Evolutionary conservation across 805 yeast species (phyloP).

Genomic region (Starmera amethionina): DNA sequence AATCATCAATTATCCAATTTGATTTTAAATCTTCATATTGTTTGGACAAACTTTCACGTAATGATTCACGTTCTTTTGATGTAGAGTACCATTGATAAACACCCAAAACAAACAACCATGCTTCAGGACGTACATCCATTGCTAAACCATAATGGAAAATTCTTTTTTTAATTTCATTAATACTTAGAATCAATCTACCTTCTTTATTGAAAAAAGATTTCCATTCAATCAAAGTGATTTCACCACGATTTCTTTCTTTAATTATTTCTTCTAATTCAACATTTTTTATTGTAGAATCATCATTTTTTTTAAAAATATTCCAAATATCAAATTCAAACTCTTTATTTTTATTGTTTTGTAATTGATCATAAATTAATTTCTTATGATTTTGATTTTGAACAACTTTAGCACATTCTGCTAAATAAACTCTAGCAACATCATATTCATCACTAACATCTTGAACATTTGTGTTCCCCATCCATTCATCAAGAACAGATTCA

Average conservation of each 20-base stretch:
- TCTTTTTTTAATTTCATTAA: constrained; percentile 66
- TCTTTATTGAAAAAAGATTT: constrained; percentile 66
- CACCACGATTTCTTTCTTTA: constrained; percentile 20
- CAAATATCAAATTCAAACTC: constrained; percentile 46
- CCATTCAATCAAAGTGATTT: constrained; percentile 73
- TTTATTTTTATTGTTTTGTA: constrained; percentile 3
- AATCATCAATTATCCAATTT: constrained; percentile 62
- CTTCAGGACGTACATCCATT: constrained; percentile 49
- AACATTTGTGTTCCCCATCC: constrained; percentile 71
- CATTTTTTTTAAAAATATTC: constrained; percentile 6
- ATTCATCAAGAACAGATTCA: constrained; percentile 44
- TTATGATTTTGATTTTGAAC: constrained; percentile 60
- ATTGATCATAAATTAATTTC: no score
- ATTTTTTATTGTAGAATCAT: constrained; percentile 18
- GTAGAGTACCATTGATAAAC: constrained; percentile 89
- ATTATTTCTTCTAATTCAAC: constrained; percentile 27
- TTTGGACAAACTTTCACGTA: constrained; percentile 43
- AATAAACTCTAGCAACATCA: constrained; percentile 82
- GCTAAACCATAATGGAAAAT: constrained; percentile 87
- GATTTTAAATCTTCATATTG: constrained; percentile 56
- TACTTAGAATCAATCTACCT: constrained; percentile 66
- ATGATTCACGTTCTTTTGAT: constrained; percentile 50
- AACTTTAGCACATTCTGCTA: constrained; percentile 95
- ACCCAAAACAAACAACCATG: constrained; percentile 78
- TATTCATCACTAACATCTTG: constrained; percentile 77